A percentile compares a stretch with the other conserved stretches of the same genome.
Evolutionary conservation across 2,329 filamentous ascomycete species (phyloP).

Genomic region (Ceratocystis albifundus): DNA sequence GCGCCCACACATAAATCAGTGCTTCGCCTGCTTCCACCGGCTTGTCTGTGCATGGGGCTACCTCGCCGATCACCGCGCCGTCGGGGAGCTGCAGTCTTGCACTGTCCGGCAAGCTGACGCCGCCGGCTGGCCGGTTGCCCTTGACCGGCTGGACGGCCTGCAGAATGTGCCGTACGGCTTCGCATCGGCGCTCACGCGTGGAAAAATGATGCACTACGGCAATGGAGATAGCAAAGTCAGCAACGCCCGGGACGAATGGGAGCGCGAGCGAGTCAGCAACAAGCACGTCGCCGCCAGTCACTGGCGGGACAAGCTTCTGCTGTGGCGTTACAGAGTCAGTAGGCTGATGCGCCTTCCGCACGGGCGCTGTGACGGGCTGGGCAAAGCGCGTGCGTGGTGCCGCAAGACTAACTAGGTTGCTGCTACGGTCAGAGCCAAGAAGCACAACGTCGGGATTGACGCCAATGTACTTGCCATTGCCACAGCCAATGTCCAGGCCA

Average conservation of each 20-base stretch:
- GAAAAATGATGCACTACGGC: conserved; percentile 91
- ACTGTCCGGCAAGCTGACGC: conserved; percentile 26
- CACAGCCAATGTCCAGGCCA: conserved; percentile 85
- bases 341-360: conserved; percentile 34
- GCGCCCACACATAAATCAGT: conserved; percentile 85
- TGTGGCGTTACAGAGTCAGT: conserved; percentile 26
- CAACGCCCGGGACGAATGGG: conserved; percentile 52
- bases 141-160: conserved; percentile 42
- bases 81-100: conserved; percentile 16
- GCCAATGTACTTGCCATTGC: conserved; percentile 88
- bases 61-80: conserved; percentile 13
- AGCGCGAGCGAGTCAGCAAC: conserved; percentile 76
- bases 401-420: conserved; percentile 59
- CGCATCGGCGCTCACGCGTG: conserved; percentile 57
- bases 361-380: conserved; percentile 32
- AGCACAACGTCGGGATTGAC: conserved; percentile 71
- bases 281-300: conserved; percentile 50
- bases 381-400: conserved; percentile 35
- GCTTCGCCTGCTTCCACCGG: conserved; percentile 43
- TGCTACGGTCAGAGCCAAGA: conserved; percentile 70
- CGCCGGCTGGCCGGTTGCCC: background rate
- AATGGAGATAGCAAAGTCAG: conserved; percentile 85
- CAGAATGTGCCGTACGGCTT: conserved; percentile 61
- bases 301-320: background rate
- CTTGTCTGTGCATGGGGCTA: conserved; percentile 29